phyloP scores from a whole-genome alignment of 805 yeast genomes.

The Zygosaccharomyces siamensis region DNA sequence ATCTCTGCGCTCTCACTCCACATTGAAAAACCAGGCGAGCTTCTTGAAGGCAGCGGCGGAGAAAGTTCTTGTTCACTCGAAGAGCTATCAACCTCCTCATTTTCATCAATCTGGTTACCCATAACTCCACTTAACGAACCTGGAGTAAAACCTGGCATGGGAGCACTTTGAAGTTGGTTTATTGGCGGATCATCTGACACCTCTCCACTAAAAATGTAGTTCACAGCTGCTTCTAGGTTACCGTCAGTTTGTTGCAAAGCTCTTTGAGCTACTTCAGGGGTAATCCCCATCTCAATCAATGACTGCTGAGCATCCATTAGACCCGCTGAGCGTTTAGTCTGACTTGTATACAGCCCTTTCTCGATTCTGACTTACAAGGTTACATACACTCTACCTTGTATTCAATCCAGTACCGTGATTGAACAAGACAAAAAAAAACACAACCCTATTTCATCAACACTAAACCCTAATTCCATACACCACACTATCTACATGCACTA shows the following conservation, averaged over 20 bases:
- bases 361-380: not conserved
- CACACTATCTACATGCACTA: not conserved
- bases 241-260: constrained; percentile 52
- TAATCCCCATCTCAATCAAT: constrained; percentile 68
- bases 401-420: not conserved
- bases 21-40: not conserved
- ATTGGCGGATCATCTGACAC: not conserved
- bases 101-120: not conserved
- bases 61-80: constrained; percentile 2
- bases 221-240: constrained; percentile 62
- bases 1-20: not conserved
- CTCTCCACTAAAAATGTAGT: constrained; percentile 29
- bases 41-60: not conserved
- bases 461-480: not conserved
- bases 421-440: not conserved
- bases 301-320: constrained; percentile 40
- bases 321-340: not conserved
- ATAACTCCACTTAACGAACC: constrained; percentile 1
- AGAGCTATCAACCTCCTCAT: not conserved
- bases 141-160: constrained; percentile 2
- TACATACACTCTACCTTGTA: not conserved
- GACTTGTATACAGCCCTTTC: not conserved
- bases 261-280: constrained; percentile 51
- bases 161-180: constrained; percentile 1
- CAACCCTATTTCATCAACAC: not conserved